A percentile compares a stretch with the other conserved stretches of the same genome.
Conservation (phyloP, 805 yeast species). For the Starmerella powellii region DNA sequence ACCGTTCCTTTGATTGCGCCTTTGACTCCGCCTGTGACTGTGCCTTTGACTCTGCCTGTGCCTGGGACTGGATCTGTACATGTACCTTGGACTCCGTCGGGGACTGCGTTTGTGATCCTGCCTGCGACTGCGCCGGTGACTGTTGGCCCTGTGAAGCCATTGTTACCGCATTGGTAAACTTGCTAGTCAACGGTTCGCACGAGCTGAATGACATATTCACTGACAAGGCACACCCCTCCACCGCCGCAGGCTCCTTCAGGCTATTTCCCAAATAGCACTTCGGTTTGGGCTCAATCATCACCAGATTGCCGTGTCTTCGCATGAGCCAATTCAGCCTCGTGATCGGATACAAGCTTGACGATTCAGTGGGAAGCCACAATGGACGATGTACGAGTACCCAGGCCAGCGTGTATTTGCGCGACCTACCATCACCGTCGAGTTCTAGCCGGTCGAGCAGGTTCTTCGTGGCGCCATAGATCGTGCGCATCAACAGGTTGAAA, state of each 20-base stretch:
- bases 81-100: too few relatives aligned
- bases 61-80: too few relatives aligned
- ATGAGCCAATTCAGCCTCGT: conserved; percentile 12
- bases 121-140: too few relatives aligned
- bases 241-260: conserved; percentile 58
- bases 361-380: conserved; percentile 12
- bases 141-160: too few relatives aligned
- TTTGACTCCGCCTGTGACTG: too few relatives aligned
- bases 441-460: conserved; percentile 1
- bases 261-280: conserved; percentile 17
- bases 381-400: conserved; percentile 13
- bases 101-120: too few relatives aligned
- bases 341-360: conserved; percentile 6
- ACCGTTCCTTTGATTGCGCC: too few relatives aligned
- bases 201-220: conserved; percentile 25
- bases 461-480: conserved; percentile 1
- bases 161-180: too few relatives aligned
- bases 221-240: conserved; percentile 70
- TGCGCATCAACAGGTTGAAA: not conserved
- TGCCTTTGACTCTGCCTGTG: too few relatives aligned
- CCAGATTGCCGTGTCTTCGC: conserved; percentile 1
- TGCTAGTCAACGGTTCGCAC: too few relatives aligned
- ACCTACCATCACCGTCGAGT: not conserved
- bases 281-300: conserved; percentile 10
- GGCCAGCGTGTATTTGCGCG: conserved; percentile 12